Evolutionary conservation across 345 rosid species (phyloP), one percentile per base, ranked within the genome.

Genomic region (Populus davidiana): DNA sequence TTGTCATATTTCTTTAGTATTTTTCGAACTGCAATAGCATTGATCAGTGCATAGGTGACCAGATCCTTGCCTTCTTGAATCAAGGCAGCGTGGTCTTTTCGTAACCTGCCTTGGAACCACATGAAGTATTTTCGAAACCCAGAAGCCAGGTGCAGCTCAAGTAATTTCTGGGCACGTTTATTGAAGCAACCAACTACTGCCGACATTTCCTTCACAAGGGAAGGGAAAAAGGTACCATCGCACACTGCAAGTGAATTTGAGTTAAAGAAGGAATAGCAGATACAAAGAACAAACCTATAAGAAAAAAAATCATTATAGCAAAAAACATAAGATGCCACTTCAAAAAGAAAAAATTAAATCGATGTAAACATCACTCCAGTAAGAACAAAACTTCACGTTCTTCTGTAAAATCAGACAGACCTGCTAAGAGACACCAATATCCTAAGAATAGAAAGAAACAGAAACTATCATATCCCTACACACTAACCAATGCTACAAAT

Each of bases 1-100:
- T 95, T 95, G 78, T 96, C 99, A 66, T 96, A 96, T 82, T 93
- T 96, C 86, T 96, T 96, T 31, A 93, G 92, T 72, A 96, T 96
- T 82, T 96, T 96, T 49, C 96, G 82, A 49, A 96, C 88, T 9
- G 98, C 99, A 5, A 84, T 82, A 2, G 99, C 92, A 73, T 96
- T 92, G 63, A 96, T 91, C 17, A 92, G 87, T 1, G 99, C 99
- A 82, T 96, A 96, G 63, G 83, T 85, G 64, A 96, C 97, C 81
- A 93, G 78, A 75, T 93, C 96, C 79, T 85, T 89, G 80, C 98
- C 99, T 78, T 96, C 93, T 84, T 91, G 91, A 62, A 92, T 83
- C 78, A 93, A 83, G 71, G 88, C 84, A 67, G 69, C 85, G 80
- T 91, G 98, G 75, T 79, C 82, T 72, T 77, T 87, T 17, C 47